Percentiles rank a stretch among this genome's conserved stretches.
Evolutionary conservation across 139 green algal genomes (phyloP).

Genomic region (Coelastrella sp.): DNA sequence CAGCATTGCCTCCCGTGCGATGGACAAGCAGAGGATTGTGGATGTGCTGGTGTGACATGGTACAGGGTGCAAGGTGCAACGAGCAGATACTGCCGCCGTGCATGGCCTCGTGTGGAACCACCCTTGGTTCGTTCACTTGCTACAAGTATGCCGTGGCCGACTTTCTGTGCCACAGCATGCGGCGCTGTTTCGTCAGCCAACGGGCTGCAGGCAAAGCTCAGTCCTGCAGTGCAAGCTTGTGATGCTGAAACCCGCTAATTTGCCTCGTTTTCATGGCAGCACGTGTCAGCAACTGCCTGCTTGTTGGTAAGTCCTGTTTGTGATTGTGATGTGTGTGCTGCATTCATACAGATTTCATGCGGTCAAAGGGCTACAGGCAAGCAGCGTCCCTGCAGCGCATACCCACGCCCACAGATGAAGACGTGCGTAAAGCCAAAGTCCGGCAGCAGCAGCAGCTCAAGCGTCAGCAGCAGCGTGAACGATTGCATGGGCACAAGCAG

Average conservation of each 20-base stretch:
- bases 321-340: background rate
- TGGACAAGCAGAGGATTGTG: too few species aligned
- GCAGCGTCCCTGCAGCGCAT: background rate
- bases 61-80: too few species aligned
- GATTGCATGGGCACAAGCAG: conserved; percentile 1
- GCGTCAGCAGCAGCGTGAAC: conserved; percentile 5
- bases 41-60: too few species aligned
- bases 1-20: too few species aligned
- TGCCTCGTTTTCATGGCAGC: background rate
- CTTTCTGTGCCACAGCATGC: too few species aligned
- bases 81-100: too few species aligned
- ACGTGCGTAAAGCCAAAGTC: background rate
- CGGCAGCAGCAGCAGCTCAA: background rate
- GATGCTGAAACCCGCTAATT: background rate
- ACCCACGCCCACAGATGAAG: conserved; percentile 8
- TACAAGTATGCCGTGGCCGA: too few species aligned
- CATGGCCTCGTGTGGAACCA: too few species aligned
- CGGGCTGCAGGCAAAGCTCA: too few species aligned
- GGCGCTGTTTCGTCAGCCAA: too few species aligned
- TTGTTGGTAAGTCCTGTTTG: background rate
- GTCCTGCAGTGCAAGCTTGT: too few species aligned
- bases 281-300: background rate
- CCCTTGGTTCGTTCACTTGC: too few species aligned
- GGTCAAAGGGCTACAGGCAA: conserved; percentile 5
- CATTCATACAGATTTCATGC: conserved; percentile 3